phyloP scores from a whole-genome alignment of 2,329 filamentous ascomycete genomes.

The Penicillium sp. region DNA sequence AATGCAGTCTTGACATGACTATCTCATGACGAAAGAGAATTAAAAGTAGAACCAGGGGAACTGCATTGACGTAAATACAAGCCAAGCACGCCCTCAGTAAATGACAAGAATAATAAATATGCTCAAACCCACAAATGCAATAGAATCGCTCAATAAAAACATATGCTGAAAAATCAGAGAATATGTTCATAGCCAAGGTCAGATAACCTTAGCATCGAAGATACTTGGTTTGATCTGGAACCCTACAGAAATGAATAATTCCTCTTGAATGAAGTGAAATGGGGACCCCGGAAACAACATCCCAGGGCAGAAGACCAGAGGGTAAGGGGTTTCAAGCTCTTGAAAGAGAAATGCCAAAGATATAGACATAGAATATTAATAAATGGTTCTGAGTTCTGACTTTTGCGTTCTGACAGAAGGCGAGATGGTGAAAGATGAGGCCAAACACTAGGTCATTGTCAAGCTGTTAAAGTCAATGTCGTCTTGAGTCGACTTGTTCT shows the following conservation, averaged over 20 bases:
- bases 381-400: no score
- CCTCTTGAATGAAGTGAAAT: no score
- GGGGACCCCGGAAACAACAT: no score
- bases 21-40: no score
- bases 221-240: no score
- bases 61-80: conserved; percentile 7
- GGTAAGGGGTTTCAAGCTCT: background rate
- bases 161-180: conserved; percentile 11
- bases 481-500: conserved; percentile 16
- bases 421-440: background rate
- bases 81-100: conserved; percentile 4
- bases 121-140: conserved; percentile 20
- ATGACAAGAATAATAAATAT: conserved; percentile 14
- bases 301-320: no score
- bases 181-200: no score
- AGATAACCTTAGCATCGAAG: no score
- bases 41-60: background rate
- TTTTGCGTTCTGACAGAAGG: conserved; percentile 7
- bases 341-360: conserved; percentile 6
- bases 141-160: conserved; percentile 17
- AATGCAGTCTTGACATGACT: no score
- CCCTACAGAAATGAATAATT: no score
- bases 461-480: conserved; percentile 26
- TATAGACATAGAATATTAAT: conserved; percentile 16
- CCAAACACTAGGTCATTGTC: conserved; percentile 20